Conservation (phyloP, 176 grass and related monocot genomes). For the Puccinellia tenuiflora region DNA sequence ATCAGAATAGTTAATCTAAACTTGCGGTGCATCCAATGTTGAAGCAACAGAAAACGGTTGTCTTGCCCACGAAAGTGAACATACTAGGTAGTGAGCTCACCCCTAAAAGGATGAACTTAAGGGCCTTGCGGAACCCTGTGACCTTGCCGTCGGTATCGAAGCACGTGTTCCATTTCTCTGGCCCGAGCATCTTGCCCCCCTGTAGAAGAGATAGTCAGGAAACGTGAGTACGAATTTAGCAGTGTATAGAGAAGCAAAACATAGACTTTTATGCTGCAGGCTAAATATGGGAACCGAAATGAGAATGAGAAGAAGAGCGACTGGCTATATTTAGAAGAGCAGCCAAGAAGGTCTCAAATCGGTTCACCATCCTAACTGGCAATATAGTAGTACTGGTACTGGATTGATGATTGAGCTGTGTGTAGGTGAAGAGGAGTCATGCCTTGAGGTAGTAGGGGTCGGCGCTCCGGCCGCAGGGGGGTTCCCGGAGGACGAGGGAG, state of each 20-base stretch:
- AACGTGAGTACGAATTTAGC: too few relatives aligned
- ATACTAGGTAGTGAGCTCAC: slow-evolving; percentile 29
- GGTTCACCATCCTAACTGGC: too few relatives aligned
- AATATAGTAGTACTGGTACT: too few relatives aligned
- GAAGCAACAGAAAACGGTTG: not conserved
- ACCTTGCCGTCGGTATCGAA: slow-evolving; percentile 75
- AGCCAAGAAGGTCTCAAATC: too few relatives aligned
- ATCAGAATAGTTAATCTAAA: not conserved
- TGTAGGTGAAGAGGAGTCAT: not conserved
- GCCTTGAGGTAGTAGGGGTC: slow-evolving; percentile 77
- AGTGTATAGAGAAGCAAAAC: too few relatives aligned
- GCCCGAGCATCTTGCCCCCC: slow-evolving; percentile 84
- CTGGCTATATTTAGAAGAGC: too few relatives aligned
- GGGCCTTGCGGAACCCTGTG: slow-evolving; percentile 74
- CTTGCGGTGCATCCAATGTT: not conserved
- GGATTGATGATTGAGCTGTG: not conserved
- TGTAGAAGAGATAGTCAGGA: too few relatives aligned
- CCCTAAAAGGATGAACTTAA: slow-evolving; percentile 88
- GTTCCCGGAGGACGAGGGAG: slow-evolving; percentile 71
- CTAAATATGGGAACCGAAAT: too few relatives aligned
- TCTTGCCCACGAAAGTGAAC: not conserved
- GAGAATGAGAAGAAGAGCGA: too few relatives aligned
- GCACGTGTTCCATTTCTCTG: slow-evolving; percentile 81
- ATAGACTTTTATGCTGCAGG: too few relatives aligned
- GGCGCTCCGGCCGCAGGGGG: slow-evolving; percentile 45